Percentiles rank a stretch among this genome's conserved stretches.
Evolutionary conservation across 2,329 filamentous ascomycete species (phyloP).

Genomic region (Fusarium torreyae): DNA sequence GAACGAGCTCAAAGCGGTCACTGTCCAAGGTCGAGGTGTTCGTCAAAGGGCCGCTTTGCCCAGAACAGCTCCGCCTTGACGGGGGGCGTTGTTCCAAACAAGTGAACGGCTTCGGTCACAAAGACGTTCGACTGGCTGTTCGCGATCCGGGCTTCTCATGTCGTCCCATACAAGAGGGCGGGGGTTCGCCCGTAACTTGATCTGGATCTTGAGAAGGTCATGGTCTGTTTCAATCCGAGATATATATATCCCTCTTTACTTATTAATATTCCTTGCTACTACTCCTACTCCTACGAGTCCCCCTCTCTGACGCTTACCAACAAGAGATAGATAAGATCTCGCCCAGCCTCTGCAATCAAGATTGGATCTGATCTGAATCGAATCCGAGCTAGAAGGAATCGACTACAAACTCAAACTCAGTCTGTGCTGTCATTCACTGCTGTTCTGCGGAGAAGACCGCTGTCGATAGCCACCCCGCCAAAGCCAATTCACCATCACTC

Average conservation of each 20-base stretch:
- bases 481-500: conserved; percentile 29
- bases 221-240: conserved; percentile 27
- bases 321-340: conserved; percentile 1
- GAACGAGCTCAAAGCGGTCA: conserved; percentile 36
- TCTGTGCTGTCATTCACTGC: conserved; percentile 30
- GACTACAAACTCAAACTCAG: conserved; percentile 35
- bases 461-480: conserved; percentile 36
- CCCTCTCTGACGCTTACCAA: not conserved
- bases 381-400: conserved; percentile 16
- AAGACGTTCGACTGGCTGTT: conserved; percentile 45
- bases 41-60: conserved; percentile 45
- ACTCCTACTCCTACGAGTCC: not conserved
- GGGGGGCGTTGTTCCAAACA: conserved; percentile 29
- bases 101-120: conserved; percentile 48
- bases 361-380: too few relatives aligned
- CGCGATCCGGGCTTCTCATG: conserved; percentile 39
- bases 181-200: conserved; percentile 8
- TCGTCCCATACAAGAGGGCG: conserved; percentile 43
- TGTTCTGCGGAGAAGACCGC: conserved; percentile 26
- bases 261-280: conserved; percentile 8
- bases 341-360: conserved; percentile 3
- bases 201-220: conserved; percentile 1
- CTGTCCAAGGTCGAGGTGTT: conserved; percentile 3
- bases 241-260: conserved; percentile 11
- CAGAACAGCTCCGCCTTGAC: conserved; percentile 41